These are phyloP conservation scores for Aspergillus sclerotialis DNA, from an alignment of 2,329 filamentous ascomycete genomes.

Conservation along the genomic window DNA sequence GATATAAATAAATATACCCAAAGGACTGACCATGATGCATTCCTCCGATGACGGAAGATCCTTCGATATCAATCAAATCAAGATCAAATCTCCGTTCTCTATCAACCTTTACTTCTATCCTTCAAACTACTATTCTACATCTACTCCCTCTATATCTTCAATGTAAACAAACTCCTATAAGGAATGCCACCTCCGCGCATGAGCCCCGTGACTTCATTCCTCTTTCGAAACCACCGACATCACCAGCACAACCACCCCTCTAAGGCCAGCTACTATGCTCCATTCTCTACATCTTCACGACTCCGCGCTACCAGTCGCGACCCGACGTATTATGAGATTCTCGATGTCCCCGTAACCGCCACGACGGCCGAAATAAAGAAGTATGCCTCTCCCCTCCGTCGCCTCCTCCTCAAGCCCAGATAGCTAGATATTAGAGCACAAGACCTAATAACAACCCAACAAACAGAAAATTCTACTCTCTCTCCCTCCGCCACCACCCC, in stretches of 20 bases:
- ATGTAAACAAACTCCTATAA: slow-evolving; percentile 7
- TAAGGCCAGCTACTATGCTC: too few species aligned
- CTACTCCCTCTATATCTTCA: slow-evolving; percentile 1
- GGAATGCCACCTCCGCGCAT: slow-evolving; percentile 18
- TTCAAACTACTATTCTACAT: neutral
- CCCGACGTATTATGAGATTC: slow-evolving; percentile 71
- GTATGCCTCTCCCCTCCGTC: slow-evolving; percentile 34
- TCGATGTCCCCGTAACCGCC: slow-evolving; percentile 65
- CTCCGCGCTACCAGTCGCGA: slow-evolving; percentile 23
- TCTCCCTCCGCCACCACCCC: slow-evolving; percentile 88
- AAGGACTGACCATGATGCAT: too few species aligned
- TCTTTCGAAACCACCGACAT: slow-evolving; percentile 1
- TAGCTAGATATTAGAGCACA: too few species aligned
- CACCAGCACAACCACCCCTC: slow-evolving; percentile 3
- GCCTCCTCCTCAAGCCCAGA: slow-evolving; percentile 1
- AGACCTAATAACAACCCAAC: slow-evolving; percentile 1
- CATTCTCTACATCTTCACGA: slow-evolving; percentile 40
- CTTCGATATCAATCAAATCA: too few species aligned
- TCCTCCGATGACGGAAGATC: too few species aligned
- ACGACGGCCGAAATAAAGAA: slow-evolving; percentile 76
- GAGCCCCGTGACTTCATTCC: slow-evolving; percentile 7
- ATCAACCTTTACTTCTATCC: neutral
- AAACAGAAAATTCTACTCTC: slow-evolving; percentile 66
- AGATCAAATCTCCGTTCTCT: too few species aligned
- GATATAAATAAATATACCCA: too few species aligned